Evolutionary conservation across 768 basidiomycete genomes (phyloP).

Genomic region (Suillus plorans): DNA sequence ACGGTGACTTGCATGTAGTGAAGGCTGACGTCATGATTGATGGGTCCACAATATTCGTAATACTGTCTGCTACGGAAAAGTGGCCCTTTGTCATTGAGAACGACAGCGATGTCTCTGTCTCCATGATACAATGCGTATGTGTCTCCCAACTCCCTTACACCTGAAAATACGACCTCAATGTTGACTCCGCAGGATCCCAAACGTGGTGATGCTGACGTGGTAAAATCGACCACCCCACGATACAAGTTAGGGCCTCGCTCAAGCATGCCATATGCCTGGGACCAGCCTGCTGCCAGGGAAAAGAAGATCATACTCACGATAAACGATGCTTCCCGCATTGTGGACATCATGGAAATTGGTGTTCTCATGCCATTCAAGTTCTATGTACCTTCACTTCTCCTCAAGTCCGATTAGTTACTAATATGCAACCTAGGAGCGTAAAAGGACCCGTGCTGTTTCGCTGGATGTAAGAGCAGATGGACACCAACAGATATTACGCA

Average conservation of each 20-base stretch:
- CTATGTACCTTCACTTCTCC: constrained; percentile 44
- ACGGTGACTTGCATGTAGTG: constrained; percentile 52
- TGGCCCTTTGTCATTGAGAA: constrained; percentile 96
- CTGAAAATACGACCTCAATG: background rate
- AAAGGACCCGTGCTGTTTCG: constrained; percentile 68
- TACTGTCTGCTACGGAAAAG: constrained; percentile 56
- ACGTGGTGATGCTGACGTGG: constrained; percentile 34
- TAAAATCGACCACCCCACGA: constrained; percentile 36
- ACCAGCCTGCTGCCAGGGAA: constrained; percentile 79
- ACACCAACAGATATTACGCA: constrained; percentile 78
- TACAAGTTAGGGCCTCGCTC: constrained; percentile 63
- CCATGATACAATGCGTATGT: constrained; percentile 72
- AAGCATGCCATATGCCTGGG: constrained; percentile 83
- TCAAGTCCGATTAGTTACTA: background rate
- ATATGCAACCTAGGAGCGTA: constrained; percentile 42
- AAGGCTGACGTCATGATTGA: constrained; percentile 79
- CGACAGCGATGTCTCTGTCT: constrained; percentile 69
- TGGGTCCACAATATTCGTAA: constrained; percentile 88
- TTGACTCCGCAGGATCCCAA: constrained; percentile 39
- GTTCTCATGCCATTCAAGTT: constrained; percentile 88
- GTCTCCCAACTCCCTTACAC: too few relatives aligned
- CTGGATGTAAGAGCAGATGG: constrained; percentile 92
- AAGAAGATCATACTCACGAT: constrained; percentile 74
- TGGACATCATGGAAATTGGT: constrained; percentile 97
- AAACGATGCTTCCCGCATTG: constrained; percentile 57